Base-by-base conservation (phyloP, 768 basidiomycete genomes). In the Brasilioporus rufonigricans region DNA sequence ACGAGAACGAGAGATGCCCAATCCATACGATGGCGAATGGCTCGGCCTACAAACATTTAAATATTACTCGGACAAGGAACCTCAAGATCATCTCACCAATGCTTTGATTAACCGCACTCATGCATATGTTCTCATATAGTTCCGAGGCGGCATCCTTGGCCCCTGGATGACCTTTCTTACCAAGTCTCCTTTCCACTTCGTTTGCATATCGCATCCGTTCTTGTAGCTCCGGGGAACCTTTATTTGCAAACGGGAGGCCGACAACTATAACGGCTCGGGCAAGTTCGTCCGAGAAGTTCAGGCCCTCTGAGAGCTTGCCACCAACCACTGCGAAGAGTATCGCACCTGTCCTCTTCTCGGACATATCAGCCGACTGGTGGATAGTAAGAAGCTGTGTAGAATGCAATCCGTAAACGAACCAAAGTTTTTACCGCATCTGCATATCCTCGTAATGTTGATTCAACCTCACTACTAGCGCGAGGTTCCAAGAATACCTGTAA, bases 21-120 rank as follows among this genome's bases (percentile, higher is more conserved):
- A 66, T 99, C 96, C 60, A 78, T 81, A 27, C 82, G 81, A 68
- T 98, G 95, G 40, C 96, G 85, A 55, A 98, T 96, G 5, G 95
- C 95, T 46, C 96, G 85, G 31, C 94, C 94, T 97, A 38, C 33
- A 23, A 43, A 23, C 26, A 13, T 13, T 35, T 61, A 26, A 62
- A 21, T 33, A 50, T 53, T 32, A 11, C 41, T 18, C 31, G 21
- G 8, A n/a, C 32, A 19, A 41, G 10, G 48, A 24, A 32, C 10
- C 36, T 33, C 36, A 40, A 32, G 33, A 19, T 3, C 16, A 3
- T 40, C 86, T 52, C 46, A 91, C 95, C 96, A 57, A 99, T 97
- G 52, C 91, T 93, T 69, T 99, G 96, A 71, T 99, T 99, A 49
- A 99, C 94, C 0, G 94, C 91, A 59, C 87, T 89, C 87, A 91